Base-by-base conservation (phyloP, 148 eudicot species). In the Amaranthus cruentus region DNA sequence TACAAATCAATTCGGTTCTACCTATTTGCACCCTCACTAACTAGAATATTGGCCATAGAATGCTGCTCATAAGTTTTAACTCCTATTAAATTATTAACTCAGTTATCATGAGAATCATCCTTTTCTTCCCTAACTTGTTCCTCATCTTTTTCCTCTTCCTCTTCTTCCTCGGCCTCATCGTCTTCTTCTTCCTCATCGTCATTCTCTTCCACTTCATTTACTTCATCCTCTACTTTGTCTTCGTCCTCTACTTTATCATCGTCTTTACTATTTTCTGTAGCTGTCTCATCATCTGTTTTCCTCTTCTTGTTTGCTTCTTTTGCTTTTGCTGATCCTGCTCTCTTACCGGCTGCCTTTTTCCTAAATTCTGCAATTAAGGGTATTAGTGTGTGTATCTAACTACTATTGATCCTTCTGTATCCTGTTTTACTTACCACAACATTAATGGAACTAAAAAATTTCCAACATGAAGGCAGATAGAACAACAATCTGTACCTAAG, bases 291-390 rank as follows among this genome's bases (percentile, higher is more conserved):
- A 54, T 71, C 81, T 47, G 66, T 43, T 79, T 83, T 82, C 70
- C 70, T 75, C 85, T 87, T 87, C 80, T 82, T 84, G 72, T 70
- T 81, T 15, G 70, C 67, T 74, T 85, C 89, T 75, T 88, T 88
- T 21, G 83, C 73, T 78, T 80, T 88, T 52, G 86, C 78, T 64
- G 83, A 75, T 49, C 86, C 88, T 66, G 85, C 83, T 71, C 81
- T 86, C 83, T 84, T 88, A 69, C 80, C 83, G 12, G 87, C 89
- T 72, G 83, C 81, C 83, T 81, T 88, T 68, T 78, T 81, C 81
- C 83, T 85, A 57, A 84, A 84, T 61, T 88, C 91, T 88, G 87
- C 66, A 66, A 67, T 75, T 51, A 38, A 71, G 48, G 28, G 12
- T 57, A 47, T 72, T 50, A 61, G 43, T 11, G 13, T 68, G 57